Evolutionary conservation across 1,139 yeast species (phyloP).

Genomic region (Ogataea hybrid): DNA sequence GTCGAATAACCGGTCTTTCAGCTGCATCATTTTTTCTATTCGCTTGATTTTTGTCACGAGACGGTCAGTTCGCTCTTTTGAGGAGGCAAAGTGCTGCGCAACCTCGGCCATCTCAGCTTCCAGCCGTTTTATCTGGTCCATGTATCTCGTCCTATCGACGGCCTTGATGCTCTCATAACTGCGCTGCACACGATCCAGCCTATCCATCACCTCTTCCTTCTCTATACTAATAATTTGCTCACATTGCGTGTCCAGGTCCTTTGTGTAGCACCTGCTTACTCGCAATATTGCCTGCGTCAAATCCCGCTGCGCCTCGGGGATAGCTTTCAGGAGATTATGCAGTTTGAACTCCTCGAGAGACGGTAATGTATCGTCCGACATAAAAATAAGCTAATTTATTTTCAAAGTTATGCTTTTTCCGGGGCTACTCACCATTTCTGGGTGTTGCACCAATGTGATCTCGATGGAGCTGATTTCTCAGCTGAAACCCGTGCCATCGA

Average conservation of each 20-base stretch:
- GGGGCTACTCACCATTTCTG: conserved; percentile 55
- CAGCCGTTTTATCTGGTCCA: conserved; percentile 25
- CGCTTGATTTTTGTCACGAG: conserved; percentile 22
- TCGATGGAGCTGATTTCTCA: conserved; percentile 54
- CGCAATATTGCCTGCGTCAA: conserved; percentile 36
- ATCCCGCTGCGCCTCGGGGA: conserved; percentile 35
- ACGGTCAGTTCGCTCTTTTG: conserved; percentile 21
- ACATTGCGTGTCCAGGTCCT: conserved; percentile 36
- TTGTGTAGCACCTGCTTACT: conserved; percentile 40
- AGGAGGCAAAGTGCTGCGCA: conserved; percentile 10
- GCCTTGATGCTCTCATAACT: conserved; percentile 28
- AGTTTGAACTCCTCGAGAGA: conserved; percentile 40
- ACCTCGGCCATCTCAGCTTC: conserved; percentile 29
- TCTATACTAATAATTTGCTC: conserved; percentile 15
- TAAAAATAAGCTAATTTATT: conserved; percentile 2
- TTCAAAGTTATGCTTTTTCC: conserved; percentile 9
- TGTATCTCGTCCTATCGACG: conserved; percentile 32
- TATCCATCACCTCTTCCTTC: conserved; percentile 14
- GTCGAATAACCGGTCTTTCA: conserved; percentile 28
- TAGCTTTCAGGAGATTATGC: conserved; percentile 33
- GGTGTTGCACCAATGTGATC: conserved; percentile 71
- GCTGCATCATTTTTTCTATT: conserved; percentile 25
- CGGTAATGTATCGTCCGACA: conserved; percentile 16
- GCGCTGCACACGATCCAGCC: conserved; percentile 27
- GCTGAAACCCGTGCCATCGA: conserved; percentile 9